These are phyloP conservation scores for Trypanosomatidae sp. DNA, from an alignment of 208 protist genomes.

Conservation along the genomic window DNA sequence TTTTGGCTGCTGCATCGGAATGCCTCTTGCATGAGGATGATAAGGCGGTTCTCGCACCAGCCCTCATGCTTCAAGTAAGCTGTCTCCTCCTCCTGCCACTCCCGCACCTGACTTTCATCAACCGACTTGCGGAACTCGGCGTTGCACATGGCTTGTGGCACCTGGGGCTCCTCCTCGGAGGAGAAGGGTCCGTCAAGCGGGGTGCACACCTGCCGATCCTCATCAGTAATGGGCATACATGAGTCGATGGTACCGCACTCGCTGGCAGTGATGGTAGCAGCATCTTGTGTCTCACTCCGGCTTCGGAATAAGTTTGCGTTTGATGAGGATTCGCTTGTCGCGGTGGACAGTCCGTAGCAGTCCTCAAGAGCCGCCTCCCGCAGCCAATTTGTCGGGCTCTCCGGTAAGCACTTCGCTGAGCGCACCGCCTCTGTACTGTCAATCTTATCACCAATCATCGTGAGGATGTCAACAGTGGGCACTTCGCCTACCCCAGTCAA, in stretches of 20 bases:
- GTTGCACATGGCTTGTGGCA: not conserved
- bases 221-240: conserved; percentile 30
- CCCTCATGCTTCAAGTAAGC: conserved; percentile 32
- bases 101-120: conserved; percentile 24
- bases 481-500: not conserved
- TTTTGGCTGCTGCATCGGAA: conserved; percentile 23
- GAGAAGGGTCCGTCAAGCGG: not conserved
- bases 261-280: not conserved
- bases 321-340: conserved; percentile 25
- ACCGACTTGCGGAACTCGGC: conserved; percentile 19
- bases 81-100: conserved; percentile 34
- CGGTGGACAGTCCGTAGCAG: conserved; percentile 12
- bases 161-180: not conserved
- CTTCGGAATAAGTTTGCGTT: conserved; percentile 13
- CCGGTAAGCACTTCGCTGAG: not conserved
- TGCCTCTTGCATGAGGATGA: conserved; percentile 51
- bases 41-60: conserved; percentile 39
- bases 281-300: conserved; percentile 1
- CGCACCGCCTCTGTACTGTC: conserved; percentile 6
- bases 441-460: conserved; percentile 10
- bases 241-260: conserved; percentile 6
- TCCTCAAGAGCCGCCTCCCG: conserved; percentile 3
- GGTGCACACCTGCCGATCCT: conserved; percentile 7
- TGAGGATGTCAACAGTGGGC: not conserved
- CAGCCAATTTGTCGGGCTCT: conserved; percentile 14